Base-by-base conservation (phyloP, 192 early-diverging fungal species). In the Coemansia aciculifera region DNA sequence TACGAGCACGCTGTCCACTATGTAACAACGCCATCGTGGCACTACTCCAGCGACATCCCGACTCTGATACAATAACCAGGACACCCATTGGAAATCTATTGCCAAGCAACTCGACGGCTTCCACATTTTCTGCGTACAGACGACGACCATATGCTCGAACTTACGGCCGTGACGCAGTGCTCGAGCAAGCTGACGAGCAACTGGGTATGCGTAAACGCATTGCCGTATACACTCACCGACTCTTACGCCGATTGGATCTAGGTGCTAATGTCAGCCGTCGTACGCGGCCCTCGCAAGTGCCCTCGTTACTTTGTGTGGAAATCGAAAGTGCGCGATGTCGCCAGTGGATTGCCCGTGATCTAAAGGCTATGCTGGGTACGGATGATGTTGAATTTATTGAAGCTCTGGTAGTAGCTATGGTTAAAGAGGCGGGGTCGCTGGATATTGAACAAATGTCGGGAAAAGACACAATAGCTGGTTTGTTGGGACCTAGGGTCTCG, bases 1-100 rank as follows among this genome's bases (percentile, higher is more conserved):
- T 72, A 8, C 62, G 67, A 23, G 42, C 69, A 5, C 51, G 66
- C 8, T 86, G 85, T 49, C 85, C 85, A 0, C 57, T 86, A 0
- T 86, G 85, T 69, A 86, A 86, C 43, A 13, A 38, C 5, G 17
- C 23, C 3, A 38, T 66, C 3, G n/a, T 34, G 5, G 49, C 72
- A 10, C 43, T 81, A 9, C 36, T 86, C 21, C 64, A 71, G 43
- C 70, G 61, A 4, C 36, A 59, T 7, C 5, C 10, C 8, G 31
- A 36, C 23, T 57, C 68, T 7, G 68, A 51, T 5, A 43, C 57
- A 12, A 49, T 65, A 11, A 8, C 9, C 42, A 57, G 24, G 48
- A 68, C 56, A 2, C 31, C 29, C 8, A 51, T 62, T 29, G 43
- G 27, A 2, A 8, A 6, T 39, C 6, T 9, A 5, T 7, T 39